phyloP scores from a whole-genome alignment of 1,284 basidiomycete species.

The Hemileia vastatrix region DNA sequence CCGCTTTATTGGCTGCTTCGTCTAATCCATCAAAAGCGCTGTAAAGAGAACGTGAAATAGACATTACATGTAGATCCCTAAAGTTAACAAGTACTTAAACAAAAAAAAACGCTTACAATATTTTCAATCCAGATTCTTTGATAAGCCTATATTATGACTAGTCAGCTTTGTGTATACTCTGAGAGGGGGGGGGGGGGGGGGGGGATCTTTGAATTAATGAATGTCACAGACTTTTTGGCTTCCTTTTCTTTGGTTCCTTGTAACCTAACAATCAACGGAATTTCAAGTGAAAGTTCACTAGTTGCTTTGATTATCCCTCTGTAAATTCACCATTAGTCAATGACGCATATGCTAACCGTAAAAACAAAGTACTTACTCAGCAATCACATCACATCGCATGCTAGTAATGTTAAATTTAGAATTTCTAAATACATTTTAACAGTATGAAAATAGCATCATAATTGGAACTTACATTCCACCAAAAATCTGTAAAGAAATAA shows the following conservation, averaged over 20 bases:
- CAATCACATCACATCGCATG: slow-evolving; percentile 81
- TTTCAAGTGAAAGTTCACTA: slow-evolving; percentile 71
- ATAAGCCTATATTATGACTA: slow-evolving; percentile 70
- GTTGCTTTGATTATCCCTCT: slow-evolving; percentile 92
- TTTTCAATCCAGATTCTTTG: slow-evolving; percentile 80
- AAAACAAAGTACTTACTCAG: slow-evolving; percentile 33
- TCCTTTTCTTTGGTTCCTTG: slow-evolving; percentile 95
- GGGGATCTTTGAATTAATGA: slow-evolving; percentile 1
- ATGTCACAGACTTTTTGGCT: slow-evolving; percentile 65
- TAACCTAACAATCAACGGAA: slow-evolving; percentile 85
- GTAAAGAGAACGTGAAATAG: slow-evolving; percentile 27
- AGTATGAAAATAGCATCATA: background rate
- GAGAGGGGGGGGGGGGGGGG: too few relatives aligned
- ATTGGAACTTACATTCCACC: slow-evolving; percentile 37
- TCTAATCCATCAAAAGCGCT: slow-evolving; percentile 70
- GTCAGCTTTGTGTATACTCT: too few relatives aligned
- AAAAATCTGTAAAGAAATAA: slow-evolving; percentile 30
- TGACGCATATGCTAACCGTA: background rate
- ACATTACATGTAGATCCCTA: slow-evolving; percentile 32
- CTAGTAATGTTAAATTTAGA: slow-evolving; percentile 55
- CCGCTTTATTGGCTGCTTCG: slow-evolving; percentile 48
- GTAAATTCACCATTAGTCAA: slow-evolving; percentile 52
- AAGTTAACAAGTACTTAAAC: slow-evolving; percentile 23
- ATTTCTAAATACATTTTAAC: background rate
- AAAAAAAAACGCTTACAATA: slow-evolving; percentile 48